These are phyloP conservation scores for Triangularia setosa DNA, from an alignment of 2,329 filamentous ascomycete species.

Conservation along the genomic window DNA sequence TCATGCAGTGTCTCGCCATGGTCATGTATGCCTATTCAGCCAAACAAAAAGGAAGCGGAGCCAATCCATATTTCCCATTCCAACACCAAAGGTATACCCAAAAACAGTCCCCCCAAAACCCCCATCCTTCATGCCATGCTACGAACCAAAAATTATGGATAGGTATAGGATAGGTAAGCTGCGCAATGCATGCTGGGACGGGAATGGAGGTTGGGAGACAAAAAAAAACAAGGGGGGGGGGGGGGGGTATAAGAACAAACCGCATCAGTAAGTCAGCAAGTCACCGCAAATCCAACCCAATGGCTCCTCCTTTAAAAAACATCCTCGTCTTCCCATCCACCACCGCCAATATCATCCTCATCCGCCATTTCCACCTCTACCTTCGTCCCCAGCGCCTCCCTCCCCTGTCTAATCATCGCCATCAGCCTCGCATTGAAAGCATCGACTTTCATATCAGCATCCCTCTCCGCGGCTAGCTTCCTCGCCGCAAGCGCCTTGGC, in stretches of 20 bases:
- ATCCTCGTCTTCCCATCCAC: constrained; percentile 41
- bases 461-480: constrained; percentile 67
- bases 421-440: constrained; percentile 75
- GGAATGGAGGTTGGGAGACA: not conserved
- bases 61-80: not conserved
- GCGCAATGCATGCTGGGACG: not conserved
- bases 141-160: not conserved
- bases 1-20: not conserved
- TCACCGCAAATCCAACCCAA: not conserved
- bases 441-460: constrained; percentile 74
- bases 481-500: constrained; percentile 71
- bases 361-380: constrained; percentile 64
- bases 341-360: constrained; percentile 51
- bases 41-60: not conserved
- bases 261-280: not conserved
- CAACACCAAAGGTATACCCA: not conserved
- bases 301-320: not conserved
- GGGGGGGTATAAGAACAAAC: not conserved
- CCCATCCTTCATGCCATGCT: not conserved
- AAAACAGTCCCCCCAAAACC: not conserved
- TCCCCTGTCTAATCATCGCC: constrained; percentile 85
- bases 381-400: constrained; percentile 75
- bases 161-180: not conserved
- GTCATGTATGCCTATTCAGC: not conserved
- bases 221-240: not conserved